These are phyloP conservation scores for Jacaranda copaia DNA, from an alignment of 257 asterid genomes.

Conservation along the genomic window DNA sequence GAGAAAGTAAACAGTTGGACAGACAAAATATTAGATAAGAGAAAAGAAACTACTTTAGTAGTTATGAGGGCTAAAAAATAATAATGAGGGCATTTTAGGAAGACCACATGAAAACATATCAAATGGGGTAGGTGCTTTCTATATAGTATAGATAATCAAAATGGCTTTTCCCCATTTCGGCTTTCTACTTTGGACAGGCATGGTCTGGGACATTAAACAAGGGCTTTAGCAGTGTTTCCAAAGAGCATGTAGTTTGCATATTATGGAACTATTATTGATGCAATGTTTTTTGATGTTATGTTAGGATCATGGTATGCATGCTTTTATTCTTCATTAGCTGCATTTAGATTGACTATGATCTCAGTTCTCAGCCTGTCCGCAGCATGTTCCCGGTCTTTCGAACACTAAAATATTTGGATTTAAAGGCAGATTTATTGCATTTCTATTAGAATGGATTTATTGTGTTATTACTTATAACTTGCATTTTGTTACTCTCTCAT, in stretches of 20 bases:
- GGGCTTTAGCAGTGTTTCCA: not conserved
- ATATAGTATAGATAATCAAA: not conserved
- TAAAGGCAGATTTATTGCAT: not conserved
- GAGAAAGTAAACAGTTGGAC: no score
- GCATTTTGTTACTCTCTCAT: not conserved
- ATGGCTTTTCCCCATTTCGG: not conserved
- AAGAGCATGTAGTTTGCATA: not conserved
- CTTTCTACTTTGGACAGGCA: not conserved
- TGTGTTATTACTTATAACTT: not conserved
- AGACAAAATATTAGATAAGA: no score
- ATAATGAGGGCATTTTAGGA: no score
- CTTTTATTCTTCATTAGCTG: slow-evolving; percentile 7
- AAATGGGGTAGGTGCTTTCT: no score
- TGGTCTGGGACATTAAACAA: not conserved
- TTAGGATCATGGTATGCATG: not conserved
- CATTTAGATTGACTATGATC: not conserved
- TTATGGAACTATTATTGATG: not conserved
- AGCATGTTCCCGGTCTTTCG: not conserved
- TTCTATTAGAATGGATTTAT: not conserved
- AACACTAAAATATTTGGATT: not conserved
- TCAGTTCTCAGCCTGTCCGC: not conserved
- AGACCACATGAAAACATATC: no score
- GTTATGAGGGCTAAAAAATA: no score
- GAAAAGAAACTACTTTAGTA: no score
- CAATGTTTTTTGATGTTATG: not conserved